These are phyloP conservation scores for Conringia planisiliqua DNA, from an alignment of 345 rosid species.

Conservation along the genomic window DNA sequence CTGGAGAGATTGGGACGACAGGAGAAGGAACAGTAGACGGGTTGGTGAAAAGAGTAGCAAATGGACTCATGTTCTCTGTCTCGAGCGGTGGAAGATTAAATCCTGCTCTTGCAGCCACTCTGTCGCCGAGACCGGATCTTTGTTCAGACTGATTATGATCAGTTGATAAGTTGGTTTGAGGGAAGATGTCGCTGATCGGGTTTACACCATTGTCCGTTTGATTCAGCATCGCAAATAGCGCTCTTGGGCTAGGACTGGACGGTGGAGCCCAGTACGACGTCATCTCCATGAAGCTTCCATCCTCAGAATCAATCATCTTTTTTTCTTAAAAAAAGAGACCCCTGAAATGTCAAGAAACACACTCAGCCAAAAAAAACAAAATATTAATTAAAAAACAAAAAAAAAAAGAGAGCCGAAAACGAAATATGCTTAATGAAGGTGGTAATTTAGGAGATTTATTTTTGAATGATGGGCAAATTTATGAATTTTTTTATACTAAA, in stretches of 20 bases:
- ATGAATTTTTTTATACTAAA: not conserved
- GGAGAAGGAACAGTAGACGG: not conserved
- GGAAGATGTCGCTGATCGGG: not conserved
- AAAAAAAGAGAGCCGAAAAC: not conserved
- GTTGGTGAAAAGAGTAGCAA: not conserved
- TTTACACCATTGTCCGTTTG: constrained; percentile 7
- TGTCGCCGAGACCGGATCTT: constrained; percentile 10
- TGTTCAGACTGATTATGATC: not conserved
- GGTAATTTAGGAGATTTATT: not conserved
- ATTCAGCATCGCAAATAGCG: not conserved
- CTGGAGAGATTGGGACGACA: constrained; percentile 1
- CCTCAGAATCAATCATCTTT: not conserved
- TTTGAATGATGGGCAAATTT: not conserved
- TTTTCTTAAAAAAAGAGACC: not conserved
- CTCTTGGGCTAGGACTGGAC: constrained; percentile 3
- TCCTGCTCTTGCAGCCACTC: constrained; percentile 4
- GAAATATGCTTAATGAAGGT: not conserved
- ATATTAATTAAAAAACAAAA: no score
- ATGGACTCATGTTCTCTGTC: not conserved
- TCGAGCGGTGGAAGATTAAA: not conserved
- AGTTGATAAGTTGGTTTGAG: not conserved
- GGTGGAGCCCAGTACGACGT: not conserved
- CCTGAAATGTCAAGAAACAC: not conserved
- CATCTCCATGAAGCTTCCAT: not conserved
- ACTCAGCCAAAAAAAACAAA: not conserved